Percentiles rank a stretch among this genome's conserved stretches.
Evolutionary conservation across 2,329 filamentous ascomycete genomes (phyloP).

Genomic region (Lachnum nothofagi): DNA sequence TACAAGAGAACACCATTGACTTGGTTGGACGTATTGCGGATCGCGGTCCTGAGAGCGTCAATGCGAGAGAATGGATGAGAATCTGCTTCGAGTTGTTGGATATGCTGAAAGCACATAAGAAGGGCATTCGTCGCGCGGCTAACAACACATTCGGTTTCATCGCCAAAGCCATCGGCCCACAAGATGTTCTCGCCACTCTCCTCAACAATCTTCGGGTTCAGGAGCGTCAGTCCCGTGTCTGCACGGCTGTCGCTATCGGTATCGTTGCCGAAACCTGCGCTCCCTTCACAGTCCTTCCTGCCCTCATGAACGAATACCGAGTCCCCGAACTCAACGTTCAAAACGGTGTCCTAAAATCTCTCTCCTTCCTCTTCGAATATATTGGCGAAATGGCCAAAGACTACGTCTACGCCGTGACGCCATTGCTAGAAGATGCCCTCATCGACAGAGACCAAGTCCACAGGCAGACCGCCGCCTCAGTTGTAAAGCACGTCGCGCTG

Average conservation of each 20-base stretch:
- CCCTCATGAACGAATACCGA: constrained; percentile 98
- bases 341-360: constrained; percentile 93
- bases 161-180: constrained; percentile 95
- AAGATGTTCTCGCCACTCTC: constrained; percentile 91
- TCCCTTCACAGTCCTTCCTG: constrained; percentile 96
- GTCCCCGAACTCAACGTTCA: constrained; percentile 98
- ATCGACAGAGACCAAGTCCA: constrained; percentile 98
- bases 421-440: constrained; percentile 89
- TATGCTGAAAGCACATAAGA: constrained; percentile 99
- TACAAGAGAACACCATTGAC: constrained; percentile 98
- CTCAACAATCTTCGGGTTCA: constrained; percentile 96
- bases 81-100: constrained; percentile 98
- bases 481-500: constrained; percentile 95
- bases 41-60: constrained; percentile 91
- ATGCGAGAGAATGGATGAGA: constrained; percentile 98
- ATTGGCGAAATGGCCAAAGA: constrained; percentile 99
- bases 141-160: constrained; percentile 99
- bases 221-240: constrained; percentile 95
- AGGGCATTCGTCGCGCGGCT: constrained; percentile 93
- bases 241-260: constrained; percentile 95
- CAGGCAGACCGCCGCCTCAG: constrained; percentile 89
- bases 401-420: constrained; percentile 97
- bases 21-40: constrained; percentile 96
- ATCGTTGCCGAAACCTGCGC: constrained; percentile 98
- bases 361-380: constrained; percentile 97